phyloP scores from a whole-genome alignment of 257 asterid genomes.

The Fraxinus excelsior region DNA sequence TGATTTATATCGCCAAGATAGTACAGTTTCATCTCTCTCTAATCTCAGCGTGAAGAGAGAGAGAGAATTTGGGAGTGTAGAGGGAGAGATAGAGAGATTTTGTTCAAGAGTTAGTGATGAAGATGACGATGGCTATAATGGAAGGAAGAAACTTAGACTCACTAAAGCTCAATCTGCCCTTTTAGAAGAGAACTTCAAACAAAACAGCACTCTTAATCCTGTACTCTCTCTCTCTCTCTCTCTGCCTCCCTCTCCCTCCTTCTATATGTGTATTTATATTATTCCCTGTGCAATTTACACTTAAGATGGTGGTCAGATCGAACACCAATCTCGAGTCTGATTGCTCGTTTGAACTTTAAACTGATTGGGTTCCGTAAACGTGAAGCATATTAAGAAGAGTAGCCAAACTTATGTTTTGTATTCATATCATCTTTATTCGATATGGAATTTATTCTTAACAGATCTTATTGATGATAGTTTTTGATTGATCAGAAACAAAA shows the following conservation, averaged over 20 bases:
- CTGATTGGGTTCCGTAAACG: too few relatives aligned
- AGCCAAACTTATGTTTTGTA: too few relatives aligned
- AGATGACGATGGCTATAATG: constrained; percentile 50
- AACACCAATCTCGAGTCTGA: too few relatives aligned
- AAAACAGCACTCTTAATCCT: constrained; percentile 64
- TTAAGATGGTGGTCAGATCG: too few relatives aligned
- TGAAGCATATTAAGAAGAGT: too few relatives aligned
- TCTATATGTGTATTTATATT: too few relatives aligned
- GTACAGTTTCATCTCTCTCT: constrained; percentile 70
- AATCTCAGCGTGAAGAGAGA: constrained; percentile 71
- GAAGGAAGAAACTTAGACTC: constrained; percentile 56
- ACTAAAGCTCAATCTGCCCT: constrained; percentile 57
- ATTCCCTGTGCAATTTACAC: too few relatives aligned
- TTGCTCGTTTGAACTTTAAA: too few relatives aligned
- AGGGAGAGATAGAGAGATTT: constrained; percentile 61
- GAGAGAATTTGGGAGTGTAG: constrained; percentile 49
- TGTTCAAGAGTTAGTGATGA: constrained; percentile 50
- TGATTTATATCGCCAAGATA: constrained; percentile 52
- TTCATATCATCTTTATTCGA: not conserved
- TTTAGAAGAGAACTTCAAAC: constrained; percentile 58
- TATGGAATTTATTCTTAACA: not conserved
- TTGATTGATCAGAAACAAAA: constrained; percentile 64
- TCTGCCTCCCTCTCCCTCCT: not conserved
- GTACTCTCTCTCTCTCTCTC: constrained; percentile 24
- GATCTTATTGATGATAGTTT: not conserved